A percentile compares a stretch with the other conserved stretches of the same genome.
Conservation (phyloP, 2,329 filamentous ascomycete species). For the Neurospora sp. region DNA sequence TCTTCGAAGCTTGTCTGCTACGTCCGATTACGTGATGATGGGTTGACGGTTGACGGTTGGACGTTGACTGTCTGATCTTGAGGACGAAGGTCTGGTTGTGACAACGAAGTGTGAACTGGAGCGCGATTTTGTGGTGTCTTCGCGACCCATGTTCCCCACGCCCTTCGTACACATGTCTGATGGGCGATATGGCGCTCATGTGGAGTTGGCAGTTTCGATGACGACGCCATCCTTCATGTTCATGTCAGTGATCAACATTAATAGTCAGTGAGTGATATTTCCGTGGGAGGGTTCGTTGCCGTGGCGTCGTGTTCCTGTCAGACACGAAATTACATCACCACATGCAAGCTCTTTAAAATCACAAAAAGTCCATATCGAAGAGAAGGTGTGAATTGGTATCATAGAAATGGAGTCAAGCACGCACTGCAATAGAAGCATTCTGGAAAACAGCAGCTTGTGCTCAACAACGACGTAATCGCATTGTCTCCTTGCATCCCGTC, state of each 20-base stretch:
- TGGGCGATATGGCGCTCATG: background rate
- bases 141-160: background rate
- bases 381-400: background rate
- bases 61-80: no score
- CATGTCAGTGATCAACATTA: background rate
- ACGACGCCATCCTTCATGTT: background rate
- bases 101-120: background rate
- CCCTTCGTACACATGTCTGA: background rate
- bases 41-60: no score
- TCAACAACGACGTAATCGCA: slow-evolving; percentile 34
- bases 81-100: background rate
- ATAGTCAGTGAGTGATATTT: background rate
- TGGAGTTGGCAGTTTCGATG: background rate
- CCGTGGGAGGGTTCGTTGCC: background rate
- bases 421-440: background rate
- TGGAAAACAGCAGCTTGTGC: slow-evolving; percentile 1
- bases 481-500: slow-evolving; percentile 29
- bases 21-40: no score
- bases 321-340: background rate
- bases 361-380: no score
- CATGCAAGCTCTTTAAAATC: background rate
- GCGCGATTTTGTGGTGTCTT: background rate
- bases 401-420: background rate
- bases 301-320: background rate
- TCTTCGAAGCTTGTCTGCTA: background rate